Evolutionary conservation across 257 asterid species (phyloP).

Genomic region (Nicotiana benthamiana): DNA sequence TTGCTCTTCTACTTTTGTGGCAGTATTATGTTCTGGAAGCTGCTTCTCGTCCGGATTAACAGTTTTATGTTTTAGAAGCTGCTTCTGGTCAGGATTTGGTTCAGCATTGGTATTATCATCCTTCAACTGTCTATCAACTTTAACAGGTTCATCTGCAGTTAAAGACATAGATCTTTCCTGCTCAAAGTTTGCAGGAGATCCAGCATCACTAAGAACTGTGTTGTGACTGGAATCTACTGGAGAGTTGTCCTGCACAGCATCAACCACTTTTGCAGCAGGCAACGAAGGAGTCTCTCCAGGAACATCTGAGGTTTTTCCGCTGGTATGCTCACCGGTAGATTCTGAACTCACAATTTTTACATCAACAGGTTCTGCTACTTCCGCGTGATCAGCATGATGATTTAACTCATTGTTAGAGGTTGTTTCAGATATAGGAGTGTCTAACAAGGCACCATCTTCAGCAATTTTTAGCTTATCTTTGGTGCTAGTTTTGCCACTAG

Average conservation of each 20-base stretch:
- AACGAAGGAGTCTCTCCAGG: conserved; percentile 28
- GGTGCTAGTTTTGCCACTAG: conserved; percentile 24
- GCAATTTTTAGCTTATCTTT: conserved; percentile 35
- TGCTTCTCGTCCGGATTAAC: conserved; percentile 24
- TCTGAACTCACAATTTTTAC: conserved; percentile 29
- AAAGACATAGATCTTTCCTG: conserved; percentile 33
- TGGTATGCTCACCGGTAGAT: conserved; percentile 27
- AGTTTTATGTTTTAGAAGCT: conserved; percentile 39
- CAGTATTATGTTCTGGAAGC: conserved; percentile 42
- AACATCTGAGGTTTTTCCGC: conserved; percentile 30
- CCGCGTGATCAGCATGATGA: conserved; percentile 30
- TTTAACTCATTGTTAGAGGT: conserved; percentile 35
- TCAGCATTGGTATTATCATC: conserved; percentile 35
- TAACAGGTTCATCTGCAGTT: conserved; percentile 35
- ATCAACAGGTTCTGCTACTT: conserved; percentile 30
- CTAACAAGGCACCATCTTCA: conserved; percentile 34
- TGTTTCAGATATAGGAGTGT: conserved; percentile 41
- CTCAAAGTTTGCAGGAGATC: conserved; percentile 25
- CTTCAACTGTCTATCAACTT: conserved; percentile 27
- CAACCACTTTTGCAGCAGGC: conserved; percentile 29
- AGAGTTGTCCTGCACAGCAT: conserved; percentile 26
- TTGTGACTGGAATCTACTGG: conserved; percentile 40
- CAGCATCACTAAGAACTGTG: conserved; percentile 27
- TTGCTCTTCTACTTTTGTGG: conserved; percentile 69
- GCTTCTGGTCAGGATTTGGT: conserved; percentile 36